These are phyloP conservation scores for Aurantiochytrium sp. DNA, from an alignment of 108 stramenopile genomes.

Conservation along the genomic window DNA sequence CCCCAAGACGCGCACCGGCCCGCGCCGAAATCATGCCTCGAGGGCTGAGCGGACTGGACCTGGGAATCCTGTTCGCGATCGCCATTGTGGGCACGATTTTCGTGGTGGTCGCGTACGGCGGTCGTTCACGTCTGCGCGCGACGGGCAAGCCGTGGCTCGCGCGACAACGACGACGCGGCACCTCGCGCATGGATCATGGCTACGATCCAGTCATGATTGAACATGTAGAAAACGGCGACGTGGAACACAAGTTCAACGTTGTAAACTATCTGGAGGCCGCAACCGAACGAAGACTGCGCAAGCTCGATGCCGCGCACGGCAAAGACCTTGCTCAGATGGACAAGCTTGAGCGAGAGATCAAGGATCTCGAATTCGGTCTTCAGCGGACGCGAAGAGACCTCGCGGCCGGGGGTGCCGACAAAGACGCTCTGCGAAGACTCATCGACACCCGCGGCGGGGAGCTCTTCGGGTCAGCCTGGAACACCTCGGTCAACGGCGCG, in stretches of 20 bases:
- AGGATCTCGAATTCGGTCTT: not conserved
- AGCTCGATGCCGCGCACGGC: not conserved
- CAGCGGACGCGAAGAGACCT: not conserved
- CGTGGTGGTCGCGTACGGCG: not conserved
- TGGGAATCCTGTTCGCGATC: not conserved
- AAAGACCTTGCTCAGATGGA: not conserved
- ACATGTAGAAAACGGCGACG: not conserved
- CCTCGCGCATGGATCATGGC: not conserved
- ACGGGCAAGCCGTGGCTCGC: not conserved
- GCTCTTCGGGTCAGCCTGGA: not conserved
- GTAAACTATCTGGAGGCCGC: not conserved
- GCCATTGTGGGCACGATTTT: not conserved
- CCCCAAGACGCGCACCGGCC: too few species aligned
- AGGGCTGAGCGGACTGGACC: not conserved
- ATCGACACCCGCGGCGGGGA: not conserved
- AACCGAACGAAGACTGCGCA: not conserved
- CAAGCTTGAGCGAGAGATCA: not conserved
- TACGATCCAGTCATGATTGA: not conserved
- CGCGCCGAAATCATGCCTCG: too few species aligned
- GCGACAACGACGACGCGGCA: not conserved
- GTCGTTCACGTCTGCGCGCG: not conserved
- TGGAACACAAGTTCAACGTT: slow-evolving; percentile 5
- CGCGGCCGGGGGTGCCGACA: not conserved
- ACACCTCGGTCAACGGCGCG: not conserved
- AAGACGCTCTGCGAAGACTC: not conserved